Base-by-base conservation (phyloP, 768 basidiomycete genomes). In the Pisolithus sp. region DNA sequence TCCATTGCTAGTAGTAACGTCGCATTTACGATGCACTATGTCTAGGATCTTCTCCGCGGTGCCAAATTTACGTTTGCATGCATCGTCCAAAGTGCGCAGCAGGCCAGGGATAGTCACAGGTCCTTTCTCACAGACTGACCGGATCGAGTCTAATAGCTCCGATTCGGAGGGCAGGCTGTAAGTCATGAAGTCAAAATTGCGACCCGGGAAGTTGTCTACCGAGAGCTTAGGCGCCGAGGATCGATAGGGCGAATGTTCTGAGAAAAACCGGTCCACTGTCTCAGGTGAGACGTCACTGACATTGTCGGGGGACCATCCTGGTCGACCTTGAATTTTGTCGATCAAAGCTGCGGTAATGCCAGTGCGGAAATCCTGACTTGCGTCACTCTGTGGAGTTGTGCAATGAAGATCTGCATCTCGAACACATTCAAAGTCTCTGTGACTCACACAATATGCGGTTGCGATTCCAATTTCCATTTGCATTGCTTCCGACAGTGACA, bases 391-490 rank as follows among this genome's bases (percentile, higher is more conserved):
- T 18, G 43, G 56, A 24, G 37, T 55, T 3, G 36, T 53, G 39
- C 48, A 48, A 53, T 45, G 52, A 57, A 26, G 60, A 42, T 52
- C 50, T 38, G 51, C 53, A 53, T 23, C 59, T 38, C 46, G 48
- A 46, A 42, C 46, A 40, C 49, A 30, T 40, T 26, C 20, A 50
- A n/a, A n/a, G 53, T 39, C 46, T 31, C 34, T 13, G 34, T 15
- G 56, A 80, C 91, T 74, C 68, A 94, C 93, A 59, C 89, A 89
- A 67, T 83, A 95, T 15, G 92, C 93, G 31, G 87, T 82, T 18
- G 91, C 93, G 61, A 97, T 86, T 58, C 80, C 81, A 57, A 93
- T 73, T 63, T 98, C 95, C 83, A 88, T 91, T 57, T 86, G 72
- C 53, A 98, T 72, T 1, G 81, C 81, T 52, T 87, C 75, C 5